A percentile compares a stretch with the other conserved stretches of the same genome.
Conservation (phyloP, 192 early-diverging fungal genomes). For the Pecoramyces ruminantium region DNA sequence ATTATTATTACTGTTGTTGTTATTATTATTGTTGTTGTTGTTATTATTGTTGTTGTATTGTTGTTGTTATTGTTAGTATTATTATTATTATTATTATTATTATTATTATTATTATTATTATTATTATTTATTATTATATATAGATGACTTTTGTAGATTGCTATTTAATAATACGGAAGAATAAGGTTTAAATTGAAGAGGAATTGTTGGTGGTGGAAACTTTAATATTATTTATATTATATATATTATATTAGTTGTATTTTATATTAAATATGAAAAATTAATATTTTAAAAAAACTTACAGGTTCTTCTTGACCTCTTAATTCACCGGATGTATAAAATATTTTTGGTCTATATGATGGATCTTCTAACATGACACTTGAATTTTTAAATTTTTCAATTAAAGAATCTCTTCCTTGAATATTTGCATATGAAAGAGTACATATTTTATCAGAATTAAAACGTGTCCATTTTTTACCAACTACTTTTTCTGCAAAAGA, state of each 20-base stretch:
- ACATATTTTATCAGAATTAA: slow-evolving; percentile 66
- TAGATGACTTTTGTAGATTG: background rate
- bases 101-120: too few relatives aligned
- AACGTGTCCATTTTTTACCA: slow-evolving; percentile 55
- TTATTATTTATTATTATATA: background rate
- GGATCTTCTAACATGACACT: slow-evolving; percentile 65
- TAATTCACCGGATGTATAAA: slow-evolving; percentile 36
- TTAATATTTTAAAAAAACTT: background rate
- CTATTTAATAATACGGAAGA: background rate
- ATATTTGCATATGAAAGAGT: slow-evolving; percentile 62
- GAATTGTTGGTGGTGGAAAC: background rate
- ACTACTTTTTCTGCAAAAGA: slow-evolving; percentile 46
- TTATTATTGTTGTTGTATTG: too few relatives aligned
- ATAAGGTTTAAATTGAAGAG: background rate
- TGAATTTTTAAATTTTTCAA: slow-evolving; percentile 68
- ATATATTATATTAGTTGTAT: too few relatives aligned
- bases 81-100: too few relatives aligned
- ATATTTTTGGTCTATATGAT: slow-evolving; percentile 58
- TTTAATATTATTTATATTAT: background rate
- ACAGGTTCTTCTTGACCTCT: slow-evolving; percentile 35
- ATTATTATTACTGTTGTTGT: too few relatives aligned
- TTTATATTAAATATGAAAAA: too few relatives aligned
- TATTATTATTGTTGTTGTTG: too few relatives aligned
- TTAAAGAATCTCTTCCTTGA: slow-evolving; percentile 49
- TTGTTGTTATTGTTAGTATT: too few relatives aligned